phyloP scores from a whole-genome alignment of 2,329 filamentous ascomycete genomes.

The Didymella glomerata region DNA sequence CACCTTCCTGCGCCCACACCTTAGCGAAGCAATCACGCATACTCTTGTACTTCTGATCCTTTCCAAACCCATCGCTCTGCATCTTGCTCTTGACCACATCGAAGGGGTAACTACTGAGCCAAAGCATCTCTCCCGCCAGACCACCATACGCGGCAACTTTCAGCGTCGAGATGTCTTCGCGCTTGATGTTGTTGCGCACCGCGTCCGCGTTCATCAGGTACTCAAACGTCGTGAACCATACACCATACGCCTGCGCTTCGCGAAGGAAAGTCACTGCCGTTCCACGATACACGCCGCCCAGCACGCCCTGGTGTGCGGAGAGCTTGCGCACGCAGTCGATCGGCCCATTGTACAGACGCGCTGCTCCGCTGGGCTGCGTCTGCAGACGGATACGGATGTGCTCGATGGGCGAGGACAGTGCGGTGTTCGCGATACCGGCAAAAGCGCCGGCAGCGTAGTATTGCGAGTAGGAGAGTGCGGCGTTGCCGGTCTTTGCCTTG shows the following conservation, averaged over 20 bases:
- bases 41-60: conserved; percentile 72
- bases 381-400: conserved; percentile 96
- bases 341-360: conserved; percentile 81
- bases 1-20: conserved; percentile 79
- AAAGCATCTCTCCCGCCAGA: conserved; percentile 90
- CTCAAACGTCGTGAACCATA: conserved; percentile 96
- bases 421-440: conserved; percentile 87
- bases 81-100: conserved; percentile 99
- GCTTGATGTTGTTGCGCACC: conserved; percentile 74
- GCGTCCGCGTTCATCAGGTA: conserved; percentile 94
- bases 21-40: conserved; percentile 92
- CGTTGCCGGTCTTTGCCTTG: conserved; percentile 50
- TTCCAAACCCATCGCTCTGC: conserved; percentile 94
- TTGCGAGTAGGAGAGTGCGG: conserved; percentile 76
- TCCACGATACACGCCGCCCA: conserved; percentile 84
- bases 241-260: conserved; percentile 92
- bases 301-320: conserved; percentile 70
- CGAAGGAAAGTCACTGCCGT: conserved; percentile 84
- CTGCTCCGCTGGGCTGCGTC: conserved; percentile 89
- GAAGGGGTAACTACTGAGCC: conserved; percentile 92
- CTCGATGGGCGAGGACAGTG: conserved; percentile 91
- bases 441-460: conserved; percentile 93
- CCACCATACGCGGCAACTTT: conserved; percentile 95
- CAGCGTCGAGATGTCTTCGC: conserved; percentile 79
- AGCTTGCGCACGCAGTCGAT: conserved; percentile 91